phyloP scores from a whole-genome alignment of 2,329 filamentous ascomycete genomes.

The Corynespora cassiicola region DNA sequence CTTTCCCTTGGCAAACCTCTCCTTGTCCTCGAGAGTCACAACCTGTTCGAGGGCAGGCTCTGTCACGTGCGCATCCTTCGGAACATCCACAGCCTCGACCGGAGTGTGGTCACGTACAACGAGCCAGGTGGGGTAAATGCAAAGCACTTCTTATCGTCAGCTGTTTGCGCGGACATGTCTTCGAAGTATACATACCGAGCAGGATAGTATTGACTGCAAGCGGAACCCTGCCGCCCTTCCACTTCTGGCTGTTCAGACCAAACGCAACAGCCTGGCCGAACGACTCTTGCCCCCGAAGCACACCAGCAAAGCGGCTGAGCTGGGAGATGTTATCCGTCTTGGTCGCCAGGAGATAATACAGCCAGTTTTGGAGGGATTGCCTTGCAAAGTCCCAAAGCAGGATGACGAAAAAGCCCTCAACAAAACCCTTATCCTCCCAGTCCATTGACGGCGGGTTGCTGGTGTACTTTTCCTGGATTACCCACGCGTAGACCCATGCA shows the following conservation, averaged over 20 bases:
- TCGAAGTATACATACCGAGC: too few species aligned
- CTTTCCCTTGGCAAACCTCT: constrained; percentile 17
- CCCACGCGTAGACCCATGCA: constrained; percentile 61
- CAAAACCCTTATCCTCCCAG: constrained; percentile 51
- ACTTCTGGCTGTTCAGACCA: constrained; percentile 52
- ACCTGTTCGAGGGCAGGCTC: constrained; percentile 7
- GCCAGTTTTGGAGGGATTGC: constrained; percentile 62
- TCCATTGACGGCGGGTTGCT: constrained; percentile 48
- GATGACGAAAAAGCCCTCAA: constrained; percentile 57
- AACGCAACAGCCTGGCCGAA: constrained; percentile 53
- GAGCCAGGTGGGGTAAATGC: constrained; percentile 38
- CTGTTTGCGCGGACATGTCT: too few species aligned
- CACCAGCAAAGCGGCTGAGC: constrained; percentile 50
- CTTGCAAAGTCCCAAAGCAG: constrained; percentile 59
- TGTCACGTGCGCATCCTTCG: too few species aligned
- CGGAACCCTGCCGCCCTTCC: constrained; percentile 52
- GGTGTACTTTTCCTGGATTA: constrained; percentile 60
- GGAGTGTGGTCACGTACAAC: constrained; percentile 37
- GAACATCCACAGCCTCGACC: constrained; percentile 20
- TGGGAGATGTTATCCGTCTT: constrained; percentile 65
- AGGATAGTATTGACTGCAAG: constrained; percentile 48
- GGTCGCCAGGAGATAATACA: constrained; percentile 62
- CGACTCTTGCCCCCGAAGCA: constrained; percentile 54
- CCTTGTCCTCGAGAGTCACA: constrained; percentile 14
- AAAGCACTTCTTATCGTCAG: too few species aligned